These are phyloP conservation scores for Dryas integrifolia DNA, from an alignment of 331 rosid genomes.

Conservation along the genomic window DNA sequence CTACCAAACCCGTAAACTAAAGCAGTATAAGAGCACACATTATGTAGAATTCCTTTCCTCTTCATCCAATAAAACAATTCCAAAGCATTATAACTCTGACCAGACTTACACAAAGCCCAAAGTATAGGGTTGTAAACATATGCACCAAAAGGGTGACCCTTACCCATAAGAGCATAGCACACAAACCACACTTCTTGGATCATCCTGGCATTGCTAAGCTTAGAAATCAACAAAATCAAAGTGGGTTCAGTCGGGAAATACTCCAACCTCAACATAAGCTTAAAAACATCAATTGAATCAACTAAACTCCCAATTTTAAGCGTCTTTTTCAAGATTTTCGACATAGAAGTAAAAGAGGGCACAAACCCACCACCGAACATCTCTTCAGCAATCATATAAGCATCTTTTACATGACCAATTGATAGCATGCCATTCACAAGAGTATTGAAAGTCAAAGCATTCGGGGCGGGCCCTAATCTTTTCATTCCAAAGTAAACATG, in stretches of 20 bases:
- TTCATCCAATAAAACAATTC: constrained; percentile 39
- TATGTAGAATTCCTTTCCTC: constrained; percentile 36
- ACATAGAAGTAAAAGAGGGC: constrained; percentile 37
- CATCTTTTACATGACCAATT: constrained; percentile 27
- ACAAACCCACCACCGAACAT: constrained; percentile 35
- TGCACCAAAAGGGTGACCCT: constrained; percentile 22
- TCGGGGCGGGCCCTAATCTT: constrained; percentile 40
- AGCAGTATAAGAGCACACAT: constrained; percentile 47
- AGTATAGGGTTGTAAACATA: constrained; percentile 37
- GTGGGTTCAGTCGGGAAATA: constrained; percentile 34
- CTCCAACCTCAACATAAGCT: constrained; percentile 41
- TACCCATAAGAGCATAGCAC: constrained; percentile 19
- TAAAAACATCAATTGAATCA: constrained; percentile 24
- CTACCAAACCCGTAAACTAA: constrained; percentile 43
- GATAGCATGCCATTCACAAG: constrained; percentile 44
- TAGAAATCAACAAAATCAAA: constrained; percentile 29
- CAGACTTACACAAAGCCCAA: constrained; percentile 43
- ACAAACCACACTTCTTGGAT: constrained; percentile 27
- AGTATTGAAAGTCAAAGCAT: constrained; percentile 42
- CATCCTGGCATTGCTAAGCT: constrained; percentile 37
- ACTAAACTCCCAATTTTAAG: constrained; percentile 26
- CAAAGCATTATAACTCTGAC: constrained; percentile 34
- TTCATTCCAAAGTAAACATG: constrained; percentile 41
- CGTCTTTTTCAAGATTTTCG: constrained; percentile 32
- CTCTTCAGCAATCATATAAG: constrained; percentile 35